These are phyloP conservation scores for Malassezia equina DNA, from an alignment of 1,284 basidiomycete genomes.

Conservation along the genomic window DNA sequence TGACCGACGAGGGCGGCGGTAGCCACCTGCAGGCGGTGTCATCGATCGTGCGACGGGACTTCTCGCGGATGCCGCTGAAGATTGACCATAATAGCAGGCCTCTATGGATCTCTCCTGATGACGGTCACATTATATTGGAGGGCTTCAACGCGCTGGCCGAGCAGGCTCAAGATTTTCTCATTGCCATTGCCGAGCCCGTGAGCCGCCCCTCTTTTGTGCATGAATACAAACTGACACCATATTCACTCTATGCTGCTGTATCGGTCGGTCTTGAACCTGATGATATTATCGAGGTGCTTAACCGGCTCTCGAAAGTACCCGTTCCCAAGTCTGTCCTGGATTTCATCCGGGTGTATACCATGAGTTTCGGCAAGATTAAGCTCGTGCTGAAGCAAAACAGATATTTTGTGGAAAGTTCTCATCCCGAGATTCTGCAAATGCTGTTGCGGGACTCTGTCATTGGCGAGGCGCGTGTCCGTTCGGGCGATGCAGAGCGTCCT, in stretches of 20 bases:
- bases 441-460: slow-evolving; percentile 42
- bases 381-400: slow-evolving; percentile 47
- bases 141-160: slow-evolving; percentile 68
- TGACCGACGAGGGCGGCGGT: background rate
- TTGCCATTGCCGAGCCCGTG: slow-evolving; percentile 96
- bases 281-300: slow-evolving; percentile 85
- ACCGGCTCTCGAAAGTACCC: slow-evolving; percentile 46
- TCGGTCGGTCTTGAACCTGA: slow-evolving; percentile 95
- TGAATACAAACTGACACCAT: slow-evolving; percentile 96
- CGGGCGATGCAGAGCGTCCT: slow-evolving; percentile 22
- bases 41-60: slow-evolving; percentile 26
- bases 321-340: slow-evolving; percentile 38
- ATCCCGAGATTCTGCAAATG: slow-evolving; percentile 42
- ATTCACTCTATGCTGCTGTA: slow-evolving; percentile 94
- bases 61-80: slow-evolving; percentile 42
- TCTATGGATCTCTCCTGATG: slow-evolving; percentile 46
- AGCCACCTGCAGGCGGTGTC: slow-evolving; percentile 6
- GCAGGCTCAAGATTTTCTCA: slow-evolving; percentile 95
- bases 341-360: slow-evolving; percentile 44
- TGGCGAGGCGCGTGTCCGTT: slow-evolving; percentile 30
- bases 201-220: slow-evolving; percentile 96
- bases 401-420: slow-evolving; percentile 46
- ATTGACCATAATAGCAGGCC: slow-evolving; percentile 40
- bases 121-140: slow-evolving; percentile 45
- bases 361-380: slow-evolving; percentile 47